Evolutionary conservation across 805 yeast species (phyloP).

Genomic region (Kodamaea nitidulidarum): DNA sequence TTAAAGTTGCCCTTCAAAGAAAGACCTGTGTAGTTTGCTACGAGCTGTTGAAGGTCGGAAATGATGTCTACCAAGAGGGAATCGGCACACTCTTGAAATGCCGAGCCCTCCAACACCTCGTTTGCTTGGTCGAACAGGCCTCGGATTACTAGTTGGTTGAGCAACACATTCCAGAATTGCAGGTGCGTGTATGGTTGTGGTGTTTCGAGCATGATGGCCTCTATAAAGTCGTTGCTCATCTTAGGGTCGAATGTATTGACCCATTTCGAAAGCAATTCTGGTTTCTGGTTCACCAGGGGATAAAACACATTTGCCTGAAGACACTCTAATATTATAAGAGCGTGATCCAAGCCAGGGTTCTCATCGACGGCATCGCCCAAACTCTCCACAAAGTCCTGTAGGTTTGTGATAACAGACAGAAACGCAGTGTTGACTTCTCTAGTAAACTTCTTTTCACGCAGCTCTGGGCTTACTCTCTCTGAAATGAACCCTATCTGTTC

Average conservation of each 20-base stretch:
- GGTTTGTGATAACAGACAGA: constrained; percentile 23
- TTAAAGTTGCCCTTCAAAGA: constrained; percentile 40
- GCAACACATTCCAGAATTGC: constrained; percentile 58
- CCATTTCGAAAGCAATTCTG: constrained; percentile 54
- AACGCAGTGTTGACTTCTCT: constrained; percentile 23
- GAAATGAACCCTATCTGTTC: constrained; percentile 33
- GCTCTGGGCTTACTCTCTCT: constrained; percentile 6
- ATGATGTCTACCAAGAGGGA: constrained; percentile 35
- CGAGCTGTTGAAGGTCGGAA: constrained; percentile 36
- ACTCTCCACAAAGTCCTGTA: constrained; percentile 25
- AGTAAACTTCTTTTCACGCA: constrained; percentile 4
- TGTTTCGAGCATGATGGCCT: constrained; percentile 41
- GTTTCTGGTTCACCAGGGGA: constrained; percentile 33
- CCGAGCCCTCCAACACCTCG: constrained; percentile 41
- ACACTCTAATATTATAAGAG: constrained; percentile 53
- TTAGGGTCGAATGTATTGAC: constrained; percentile 65
- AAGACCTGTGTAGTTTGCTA: constrained; percentile 40
- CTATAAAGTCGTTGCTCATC: constrained; percentile 52
- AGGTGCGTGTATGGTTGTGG: constrained; percentile 47
- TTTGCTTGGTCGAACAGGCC: constrained; percentile 59
- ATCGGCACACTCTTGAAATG: constrained; percentile 30
- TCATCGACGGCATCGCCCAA: constrained; percentile 22
- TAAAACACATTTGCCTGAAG: constrained; percentile 49
- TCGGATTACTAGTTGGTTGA: constrained; percentile 54
- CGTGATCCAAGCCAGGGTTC: constrained; percentile 33